A percentile compares a stretch with the other conserved stretches of the same genome.
Evolutionary conservation across 2,329 filamentous ascomycete species (phyloP).

Genomic region (Dichotomopilus funicola): DNA sequence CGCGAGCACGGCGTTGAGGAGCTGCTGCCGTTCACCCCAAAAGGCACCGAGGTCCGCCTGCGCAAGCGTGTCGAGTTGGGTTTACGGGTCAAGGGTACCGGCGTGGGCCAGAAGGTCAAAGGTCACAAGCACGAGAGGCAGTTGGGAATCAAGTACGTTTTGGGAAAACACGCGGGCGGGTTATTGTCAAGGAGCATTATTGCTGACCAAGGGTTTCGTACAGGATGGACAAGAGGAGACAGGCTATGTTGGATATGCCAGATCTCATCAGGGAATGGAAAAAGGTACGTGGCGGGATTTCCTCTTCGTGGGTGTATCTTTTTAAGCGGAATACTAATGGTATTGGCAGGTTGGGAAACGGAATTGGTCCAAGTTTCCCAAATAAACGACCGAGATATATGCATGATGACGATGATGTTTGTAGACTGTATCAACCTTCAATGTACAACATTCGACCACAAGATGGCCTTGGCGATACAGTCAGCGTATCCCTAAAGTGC

Average conservation of each 20-base stretch:
- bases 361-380: constrained; percentile 53
- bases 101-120: constrained; percentile 89
- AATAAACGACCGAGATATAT: constrained; percentile 25
- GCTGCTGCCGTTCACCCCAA: constrained; percentile 67
- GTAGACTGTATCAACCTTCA: constrained; percentile 23
- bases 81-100: constrained; percentile 82
- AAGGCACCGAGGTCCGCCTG: constrained; percentile 66
- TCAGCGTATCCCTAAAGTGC: background rate
- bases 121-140: constrained; percentile 89
- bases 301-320: no score
- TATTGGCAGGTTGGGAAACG: constrained; percentile 43
- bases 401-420: constrained; percentile 7
- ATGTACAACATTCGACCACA: constrained; percentile 20
- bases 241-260: constrained; percentile 94
- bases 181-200: background rate
- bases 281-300: constrained; percentile 53
- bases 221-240: constrained; percentile 79
- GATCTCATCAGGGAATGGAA: constrained; percentile 90
- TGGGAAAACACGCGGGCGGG: background rate
- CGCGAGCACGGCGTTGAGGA: constrained; percentile 71
- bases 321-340: constrained; percentile 29
- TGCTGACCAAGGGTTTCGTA: constrained; percentile 28
- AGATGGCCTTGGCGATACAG: background rate
- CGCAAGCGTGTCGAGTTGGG: constrained; percentile 70
- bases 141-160: constrained; percentile 61